phyloP scores from a whole-genome alignment of 371 early-diverging fungal genomes.

The Apophysomyces trapeziformis region DNA sequence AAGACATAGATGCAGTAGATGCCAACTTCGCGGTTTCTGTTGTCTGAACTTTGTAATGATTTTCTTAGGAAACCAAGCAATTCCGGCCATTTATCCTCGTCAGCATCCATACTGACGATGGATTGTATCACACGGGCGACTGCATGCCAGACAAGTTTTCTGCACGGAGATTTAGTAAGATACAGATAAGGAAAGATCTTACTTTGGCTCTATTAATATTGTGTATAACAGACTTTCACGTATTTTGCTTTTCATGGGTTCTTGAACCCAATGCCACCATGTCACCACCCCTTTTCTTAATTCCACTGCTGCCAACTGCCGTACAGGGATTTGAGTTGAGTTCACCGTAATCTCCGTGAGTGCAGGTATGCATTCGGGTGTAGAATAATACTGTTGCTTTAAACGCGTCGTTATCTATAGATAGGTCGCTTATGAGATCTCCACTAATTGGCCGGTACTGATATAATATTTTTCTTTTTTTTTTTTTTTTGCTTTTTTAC shows the following conservation, averaged over 20 bases:
- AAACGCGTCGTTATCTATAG: constrained; percentile 68
- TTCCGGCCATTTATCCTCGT: constrained; percentile 77
- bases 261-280: constrained; percentile 74
- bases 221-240: constrained; percentile 70
- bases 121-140: constrained; percentile 84
- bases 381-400: constrained; percentile 69
- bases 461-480: no score
- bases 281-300: constrained; percentile 77
- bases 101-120: constrained; percentile 80
- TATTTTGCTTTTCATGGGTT: constrained; percentile 54
- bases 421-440: background rate
- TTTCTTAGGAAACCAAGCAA: constrained; percentile 74
- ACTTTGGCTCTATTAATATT: constrained; percentile 75
- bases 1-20: constrained; percentile 80
- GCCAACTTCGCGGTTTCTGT: constrained; percentile 84
- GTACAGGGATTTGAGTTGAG: constrained; percentile 65
- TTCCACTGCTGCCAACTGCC: constrained; percentile 91
- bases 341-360: constrained; percentile 66
- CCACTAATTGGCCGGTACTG: no score
- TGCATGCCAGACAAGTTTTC: constrained; percentile 72
- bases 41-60: constrained; percentile 67
- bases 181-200: constrained; percentile 25
- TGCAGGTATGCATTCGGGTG: constrained; percentile 71
- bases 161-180: constrained; percentile 24
- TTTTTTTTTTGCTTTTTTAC: constrained; percentile 21